Evolutionary conservation across 768 basidiomycete species (phyloP).

Genomic region (Boletus barrowsii): DNA sequence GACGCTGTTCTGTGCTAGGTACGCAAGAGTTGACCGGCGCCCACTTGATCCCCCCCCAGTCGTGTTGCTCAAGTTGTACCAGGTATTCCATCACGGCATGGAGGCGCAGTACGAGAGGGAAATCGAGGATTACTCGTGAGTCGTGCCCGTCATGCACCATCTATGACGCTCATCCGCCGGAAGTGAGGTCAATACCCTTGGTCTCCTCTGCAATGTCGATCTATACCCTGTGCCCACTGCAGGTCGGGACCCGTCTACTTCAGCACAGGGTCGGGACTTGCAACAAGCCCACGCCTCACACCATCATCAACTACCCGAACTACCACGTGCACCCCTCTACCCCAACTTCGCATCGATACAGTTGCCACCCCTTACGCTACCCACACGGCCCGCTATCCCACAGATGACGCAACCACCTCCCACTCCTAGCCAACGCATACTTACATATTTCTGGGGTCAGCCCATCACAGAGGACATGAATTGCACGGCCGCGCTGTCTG

Average conservation of each 20-base stretch:
- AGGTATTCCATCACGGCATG: conserved; percentile 41
- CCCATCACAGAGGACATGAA: conserved; percentile 44
- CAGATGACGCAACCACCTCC: conserved; percentile 6
- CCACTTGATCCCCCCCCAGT: conserved; percentile 69
- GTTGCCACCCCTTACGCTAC: conserved; percentile 22
- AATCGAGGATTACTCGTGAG: conserved; percentile 49
- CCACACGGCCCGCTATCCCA: conserved; percentile 6
- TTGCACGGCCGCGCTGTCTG: conserved; percentile 52
- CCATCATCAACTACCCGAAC: neutral
- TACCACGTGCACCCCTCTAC: conserved; percentile 12
- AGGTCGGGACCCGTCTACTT: conserved; percentile 5
- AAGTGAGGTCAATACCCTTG: conserved; percentile 61
- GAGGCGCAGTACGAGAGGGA: conserved; percentile 44
- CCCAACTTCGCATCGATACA: conserved; percentile 17
- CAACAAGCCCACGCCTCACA: conserved; percentile 12
- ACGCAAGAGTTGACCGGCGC: conserved; percentile 58
- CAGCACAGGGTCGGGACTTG: conserved; percentile 7
- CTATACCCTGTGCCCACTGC: conserved; percentile 56
- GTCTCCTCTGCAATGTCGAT: conserved; percentile 75
- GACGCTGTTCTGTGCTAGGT: conserved; percentile 35
- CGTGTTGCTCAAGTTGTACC: conserved; percentile 50
- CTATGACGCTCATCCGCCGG: conserved; percentile 7
- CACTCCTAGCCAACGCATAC: conserved; percentile 32
- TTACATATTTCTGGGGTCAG: conserved; percentile 40
- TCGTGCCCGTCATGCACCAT: neutral